Evolutionary conservation across 176 grass and related monocot genomes (phyloP), one percentile per base, ranked within the genome.

Genomic region (Musa schizocarpa): DNA sequence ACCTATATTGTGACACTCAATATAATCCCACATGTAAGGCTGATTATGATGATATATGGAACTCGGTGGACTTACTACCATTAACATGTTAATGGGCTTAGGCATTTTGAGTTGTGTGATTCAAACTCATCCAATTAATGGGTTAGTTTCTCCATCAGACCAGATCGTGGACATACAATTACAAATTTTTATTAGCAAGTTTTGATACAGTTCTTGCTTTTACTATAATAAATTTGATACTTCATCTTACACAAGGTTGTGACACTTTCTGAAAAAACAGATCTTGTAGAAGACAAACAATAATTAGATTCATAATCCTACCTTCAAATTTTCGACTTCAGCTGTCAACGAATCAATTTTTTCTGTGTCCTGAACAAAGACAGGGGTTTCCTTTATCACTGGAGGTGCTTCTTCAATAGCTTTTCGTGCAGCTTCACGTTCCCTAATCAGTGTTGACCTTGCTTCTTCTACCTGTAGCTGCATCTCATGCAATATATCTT

Each of bases 381-480:
- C 82, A 71, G 89, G 86, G 73, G 96, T 89, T 74, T 95, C 96
- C 81, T 95, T 94, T 63, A 99, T 89, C 75, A 99, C 84, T 77
- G 91, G 91, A 81, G 91, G 91, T 84, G 91, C 82, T 85, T 99
- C 96, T 87, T 92, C 91, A 84, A 99, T 95, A 86, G 88, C 91
- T 85, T 89, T 94, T 88, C 79, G 88, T 82, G 88, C 96, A 76
- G 86, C 86, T 82, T 99, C 96, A 82, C 86, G 91, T 87, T 99
- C 96, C 88, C 83, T 89, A 65, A 82, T 56, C 59, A 92, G 73
- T 68, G 76, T 71, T 34, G 81, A 56, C 52, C 85, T 99, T 68
- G 86, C 85, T 78, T 99, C 96, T 68, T 99, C 96, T 81, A 92
- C 78, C 84, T 99, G 88, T 74, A 84, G 77, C 61, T 92, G 88